Percentiles rank a stretch among this genome's conserved stretches.
Evolutionary conservation across 108 stramenopile genomes (phyloP).

Genomic region (Pelagomonas calceolata): DNA sequence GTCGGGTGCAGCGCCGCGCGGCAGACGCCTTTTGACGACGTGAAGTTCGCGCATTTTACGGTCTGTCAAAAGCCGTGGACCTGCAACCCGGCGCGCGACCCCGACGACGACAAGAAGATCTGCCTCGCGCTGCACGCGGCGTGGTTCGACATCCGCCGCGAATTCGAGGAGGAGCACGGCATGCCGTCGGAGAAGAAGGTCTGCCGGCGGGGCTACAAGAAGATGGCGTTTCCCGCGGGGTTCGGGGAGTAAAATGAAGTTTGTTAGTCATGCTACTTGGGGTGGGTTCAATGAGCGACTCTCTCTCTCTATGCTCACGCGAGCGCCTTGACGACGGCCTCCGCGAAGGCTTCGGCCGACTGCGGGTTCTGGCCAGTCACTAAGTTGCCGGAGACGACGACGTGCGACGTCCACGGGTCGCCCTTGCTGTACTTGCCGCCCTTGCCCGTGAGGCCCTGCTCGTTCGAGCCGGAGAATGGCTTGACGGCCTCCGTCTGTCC

Average conservation of each 20-base stretch:
- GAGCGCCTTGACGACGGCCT: no score
- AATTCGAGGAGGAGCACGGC: not conserved
- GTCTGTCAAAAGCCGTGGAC: slow-evolving; percentile 90
- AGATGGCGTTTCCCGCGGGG: not conserved
- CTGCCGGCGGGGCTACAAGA: not conserved
- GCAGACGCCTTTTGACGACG: slow-evolving; percentile 30
- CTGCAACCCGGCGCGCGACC: slow-evolving; percentile 25
- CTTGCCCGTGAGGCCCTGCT: slow-evolving; percentile 51
- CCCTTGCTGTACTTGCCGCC: slow-evolving; percentile 57
- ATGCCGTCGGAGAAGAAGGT: not conserved
- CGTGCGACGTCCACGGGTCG: slow-evolving; percentile 54
- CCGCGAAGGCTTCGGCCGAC: slow-evolving; percentile 40
- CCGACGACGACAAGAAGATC: not conserved
- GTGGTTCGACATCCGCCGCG: not conserved
- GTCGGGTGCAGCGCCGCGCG: slow-evolving; percentile 35
- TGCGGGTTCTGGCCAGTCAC: slow-evolving; percentile 72
- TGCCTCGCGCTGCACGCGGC: not conserved
- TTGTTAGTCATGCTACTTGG: no score
- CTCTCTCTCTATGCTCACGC: no score
- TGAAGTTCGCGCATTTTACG: slow-evolving; percentile 74
- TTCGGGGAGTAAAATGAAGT: not conserved
- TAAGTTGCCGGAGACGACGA: slow-evolving; percentile 58
- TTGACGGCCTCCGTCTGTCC: no score
- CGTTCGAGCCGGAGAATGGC: slow-evolving; percentile 38
- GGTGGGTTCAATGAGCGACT: no score